Evolutionary conservation across 164 flowering plant species (phyloP).

Genomic region (Vitis rupestris): DNA sequence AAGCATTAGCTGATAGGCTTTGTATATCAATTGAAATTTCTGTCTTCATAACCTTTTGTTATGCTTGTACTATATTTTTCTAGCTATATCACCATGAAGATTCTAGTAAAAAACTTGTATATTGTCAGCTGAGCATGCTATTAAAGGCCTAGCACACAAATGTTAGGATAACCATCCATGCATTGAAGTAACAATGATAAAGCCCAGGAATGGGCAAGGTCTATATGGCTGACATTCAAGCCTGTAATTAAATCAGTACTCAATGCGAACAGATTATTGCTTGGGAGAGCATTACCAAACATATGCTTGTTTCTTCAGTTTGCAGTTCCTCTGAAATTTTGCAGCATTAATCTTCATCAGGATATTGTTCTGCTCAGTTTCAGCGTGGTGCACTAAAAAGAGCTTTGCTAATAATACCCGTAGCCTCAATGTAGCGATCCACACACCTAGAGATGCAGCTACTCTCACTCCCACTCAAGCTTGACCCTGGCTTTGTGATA

Average conservation of each 20-base stretch:
- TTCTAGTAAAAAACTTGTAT: neutral
- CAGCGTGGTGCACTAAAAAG: slow-evolving; percentile 52
- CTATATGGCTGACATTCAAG: neutral
- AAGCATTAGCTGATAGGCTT: slow-evolving; percentile 18
- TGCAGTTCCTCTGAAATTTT: neutral
- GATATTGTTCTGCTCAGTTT: slow-evolving; percentile 5
- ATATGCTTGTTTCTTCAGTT: neutral
- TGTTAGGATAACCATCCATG: neutral
- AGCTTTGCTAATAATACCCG: slow-evolving; percentile 76
- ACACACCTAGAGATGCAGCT: slow-evolving; percentile 94
- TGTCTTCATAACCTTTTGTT: slow-evolving; percentile 1
- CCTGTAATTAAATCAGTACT: neutral
- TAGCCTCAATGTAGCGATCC: slow-evolving; percentile 96
- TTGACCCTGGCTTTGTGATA: slow-evolving; percentile 86
- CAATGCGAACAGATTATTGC: neutral
- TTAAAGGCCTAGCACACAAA: neutral
- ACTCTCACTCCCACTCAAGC: slow-evolving; percentile 87
- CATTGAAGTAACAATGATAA: neutral
- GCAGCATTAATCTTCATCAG: slow-evolving; percentile 1
- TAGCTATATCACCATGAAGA: neutral
- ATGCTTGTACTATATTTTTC: neutral
- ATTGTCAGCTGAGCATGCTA: neutral
- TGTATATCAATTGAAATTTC: slow-evolving; percentile 18
- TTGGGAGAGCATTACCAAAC: neutral
- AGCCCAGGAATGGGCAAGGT: neutral